Evolutionary conservation across 2,329 filamentous ascomycete genomes (phyloP), one percentile per base, ranked within the genome.

Genomic region (Cordyceps cateniannulata): DNA sequence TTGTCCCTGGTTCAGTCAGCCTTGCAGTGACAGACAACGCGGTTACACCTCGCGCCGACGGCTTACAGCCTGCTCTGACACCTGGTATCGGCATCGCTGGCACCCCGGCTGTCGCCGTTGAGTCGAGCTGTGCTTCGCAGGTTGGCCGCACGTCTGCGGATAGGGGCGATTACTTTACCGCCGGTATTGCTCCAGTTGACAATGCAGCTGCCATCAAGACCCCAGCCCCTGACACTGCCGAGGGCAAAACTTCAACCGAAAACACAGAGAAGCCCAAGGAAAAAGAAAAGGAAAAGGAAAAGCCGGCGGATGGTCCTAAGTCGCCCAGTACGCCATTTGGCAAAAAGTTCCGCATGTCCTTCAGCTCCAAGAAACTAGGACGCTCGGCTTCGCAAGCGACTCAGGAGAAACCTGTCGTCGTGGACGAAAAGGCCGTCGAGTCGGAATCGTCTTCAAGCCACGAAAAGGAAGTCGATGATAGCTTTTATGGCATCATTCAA

Each of bases 261-360:
- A 71, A 72, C 52, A 75, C 79, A 59, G 77, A 85, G 62, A 80
- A 77, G 61, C 76, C 79, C 0, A 77, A 75, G 62, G 73, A 75
- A 4, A 77, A 76, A 64, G 75, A 77, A 3, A 79, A 78, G 66
- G 73, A 75, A 5, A 77, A 76, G 65, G 75, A 77, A 3, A 79
- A 78, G 66, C 72, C 77, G 14, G 70, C 69, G 32, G 75, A 78
- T 22, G 87, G 80, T 60, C 76, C 79, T 14, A 89, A 90, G 66
- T 76, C 79, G 2, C 77, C 77, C 5, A 77, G 79, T 60, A 87
- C 83, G 2, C 78, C 91, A 6, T 96, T 96, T 71, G 86, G 89
- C 48, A 95, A 93, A 76, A 95, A 93, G 75, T 93, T 96, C 73
- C 86, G 89, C 52, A 88, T 90, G 84, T 86, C 87, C 0, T 92